phyloP scores from a whole-genome alignment of 257 asterid species.

The Parsonsia alboflavescens region DNA sequence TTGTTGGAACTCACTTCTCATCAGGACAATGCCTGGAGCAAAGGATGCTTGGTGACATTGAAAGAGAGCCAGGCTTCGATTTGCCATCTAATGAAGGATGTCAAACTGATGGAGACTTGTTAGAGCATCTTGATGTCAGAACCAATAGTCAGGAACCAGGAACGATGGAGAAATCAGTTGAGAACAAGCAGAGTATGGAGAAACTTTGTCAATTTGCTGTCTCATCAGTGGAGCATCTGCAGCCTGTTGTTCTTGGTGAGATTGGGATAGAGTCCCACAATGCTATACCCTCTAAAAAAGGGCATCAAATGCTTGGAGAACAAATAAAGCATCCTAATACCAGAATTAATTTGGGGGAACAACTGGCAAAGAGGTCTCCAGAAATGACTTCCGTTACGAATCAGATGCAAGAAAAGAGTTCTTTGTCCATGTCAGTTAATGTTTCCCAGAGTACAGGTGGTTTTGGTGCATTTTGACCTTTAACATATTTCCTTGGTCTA shows the following conservation, averaged over 20 bases:
- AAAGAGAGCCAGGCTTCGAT: conserved; percentile 31
- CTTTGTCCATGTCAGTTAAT: conserved; percentile 33
- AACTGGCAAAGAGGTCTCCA: conserved; percentile 19
- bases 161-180: neutral
- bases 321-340: conserved; percentile 16
- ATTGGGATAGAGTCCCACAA: conserved; percentile 32
- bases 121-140: neutral
- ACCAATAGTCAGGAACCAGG: neutral
- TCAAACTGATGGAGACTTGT: conserved; percentile 21
- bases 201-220: conserved; percentile 21
- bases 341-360: conserved; percentile 19
- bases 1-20: conserved; percentile 34
- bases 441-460: conserved; percentile 44
- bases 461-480: conserved; percentile 22
- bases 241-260: conserved; percentile 33
- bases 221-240: conserved; percentile 37
- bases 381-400: conserved; percentile 30
- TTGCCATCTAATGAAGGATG: conserved; percentile 25
- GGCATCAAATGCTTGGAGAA: conserved; percentile 20
- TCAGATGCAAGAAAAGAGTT: conserved; percentile 26
- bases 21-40: conserved; percentile 56
- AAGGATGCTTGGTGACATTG: conserved; percentile 41
- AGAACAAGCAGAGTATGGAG: conserved; percentile 19
- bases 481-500: neutral
- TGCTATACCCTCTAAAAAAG: conserved; percentile 27